phyloP scores from a whole-genome alignment of 768 basidiomycete species.

The Tricholoma terreum region DNA sequence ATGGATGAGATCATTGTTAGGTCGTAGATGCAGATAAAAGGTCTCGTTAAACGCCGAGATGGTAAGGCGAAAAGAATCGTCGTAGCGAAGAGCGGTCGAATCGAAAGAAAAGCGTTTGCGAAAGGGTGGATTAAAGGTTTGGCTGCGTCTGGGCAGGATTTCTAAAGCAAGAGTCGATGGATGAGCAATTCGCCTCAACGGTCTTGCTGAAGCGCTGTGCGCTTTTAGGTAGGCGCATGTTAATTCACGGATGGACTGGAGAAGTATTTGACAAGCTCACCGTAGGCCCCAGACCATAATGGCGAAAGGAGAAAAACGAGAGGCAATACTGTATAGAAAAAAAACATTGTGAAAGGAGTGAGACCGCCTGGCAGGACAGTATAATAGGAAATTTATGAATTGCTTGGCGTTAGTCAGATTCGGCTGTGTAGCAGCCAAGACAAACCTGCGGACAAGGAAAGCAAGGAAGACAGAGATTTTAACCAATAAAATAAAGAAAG shows the following conservation, averaged over 20 bases:
- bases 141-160: constrained; percentile 48
- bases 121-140: constrained; percentile 21
- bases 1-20: constrained; percentile 77
- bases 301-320: constrained; percentile 44
- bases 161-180: constrained; percentile 52
- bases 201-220: constrained; percentile 43
- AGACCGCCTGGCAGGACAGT: constrained; percentile 24
- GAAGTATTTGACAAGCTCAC: constrained; percentile 21
- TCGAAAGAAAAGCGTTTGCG: constrained; percentile 34
- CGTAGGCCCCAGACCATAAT: constrained; percentile 30
- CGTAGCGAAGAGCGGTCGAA: constrained; percentile 54
- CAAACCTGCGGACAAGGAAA: constrained; percentile 14
- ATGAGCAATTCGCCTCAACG: constrained; percentile 47
- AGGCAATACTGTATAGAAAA: constrained; percentile 31
- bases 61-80: constrained; percentile 69
- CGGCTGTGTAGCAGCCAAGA: constrained; percentile 6
- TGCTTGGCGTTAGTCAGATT: constrained; percentile 23
- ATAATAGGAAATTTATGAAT: constrained; percentile 8
- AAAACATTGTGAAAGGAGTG: constrained; percentile 32
- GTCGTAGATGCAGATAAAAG: constrained; percentile 71
- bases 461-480: neutral
- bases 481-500: too few species aligned
- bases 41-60: constrained; percentile 63
- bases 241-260: constrained; percentile 1
- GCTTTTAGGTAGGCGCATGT: constrained; percentile 29